Percentiles rank a stretch among this genome's conserved stretches.
These are phyloP conservation scores for Plasmodium cynomolgi DNA, from an alignment of 169 alveolate species.

Conservation along the genomic window DNA sequence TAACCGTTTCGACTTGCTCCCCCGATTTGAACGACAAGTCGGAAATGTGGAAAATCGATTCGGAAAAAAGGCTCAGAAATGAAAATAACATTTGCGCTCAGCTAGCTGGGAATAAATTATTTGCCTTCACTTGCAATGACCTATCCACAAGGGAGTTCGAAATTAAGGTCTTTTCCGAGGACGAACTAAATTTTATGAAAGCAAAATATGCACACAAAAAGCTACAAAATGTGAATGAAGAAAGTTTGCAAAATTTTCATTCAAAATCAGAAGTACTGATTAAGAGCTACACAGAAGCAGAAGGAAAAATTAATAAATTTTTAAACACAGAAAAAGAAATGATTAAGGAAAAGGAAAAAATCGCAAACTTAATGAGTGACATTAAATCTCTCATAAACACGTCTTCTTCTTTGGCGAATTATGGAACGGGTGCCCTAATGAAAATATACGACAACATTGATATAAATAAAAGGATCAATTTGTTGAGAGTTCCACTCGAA, in stretches of 20 bases:
- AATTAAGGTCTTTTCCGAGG: conserved; percentile 19
- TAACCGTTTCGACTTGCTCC: conserved; percentile 52
- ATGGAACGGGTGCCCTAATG: conserved; percentile 74
- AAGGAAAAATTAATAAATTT: conserved; percentile 31
- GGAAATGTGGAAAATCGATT: conserved; percentile 64
- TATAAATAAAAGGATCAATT: conserved; percentile 14
- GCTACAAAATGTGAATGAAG: conserved; percentile 39
- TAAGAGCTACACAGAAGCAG: conserved; percentile 20
- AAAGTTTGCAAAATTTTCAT: conserved; percentile 1
- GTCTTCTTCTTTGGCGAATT: conserved; percentile 47
- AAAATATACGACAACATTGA: conserved; percentile 53
- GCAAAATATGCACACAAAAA: conserved; percentile 68
- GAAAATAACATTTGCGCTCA: conserved; percentile 65
- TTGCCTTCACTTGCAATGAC: conserved; percentile 50
- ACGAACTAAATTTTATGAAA: conserved; percentile 63
- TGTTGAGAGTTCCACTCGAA: conserved; percentile 52
- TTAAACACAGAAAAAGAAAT: conserved; percentile 50
- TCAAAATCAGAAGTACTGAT: conserved; percentile 15
- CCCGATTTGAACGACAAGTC: conserved; percentile 61
- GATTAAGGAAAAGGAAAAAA: conserved; percentile 54
- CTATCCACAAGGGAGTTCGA: conserved; percentile 59
- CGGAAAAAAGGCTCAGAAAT: conserved; percentile 41
- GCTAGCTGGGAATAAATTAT: conserved; percentile 62
- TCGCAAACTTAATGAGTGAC: conserved; percentile 30
- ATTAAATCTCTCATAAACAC: conserved; percentile 34